These are phyloP conservation scores for Linnemannia elongata DNA, from an alignment of 192 early-diverging fungal genomes.

Conservation along the genomic window DNA sequence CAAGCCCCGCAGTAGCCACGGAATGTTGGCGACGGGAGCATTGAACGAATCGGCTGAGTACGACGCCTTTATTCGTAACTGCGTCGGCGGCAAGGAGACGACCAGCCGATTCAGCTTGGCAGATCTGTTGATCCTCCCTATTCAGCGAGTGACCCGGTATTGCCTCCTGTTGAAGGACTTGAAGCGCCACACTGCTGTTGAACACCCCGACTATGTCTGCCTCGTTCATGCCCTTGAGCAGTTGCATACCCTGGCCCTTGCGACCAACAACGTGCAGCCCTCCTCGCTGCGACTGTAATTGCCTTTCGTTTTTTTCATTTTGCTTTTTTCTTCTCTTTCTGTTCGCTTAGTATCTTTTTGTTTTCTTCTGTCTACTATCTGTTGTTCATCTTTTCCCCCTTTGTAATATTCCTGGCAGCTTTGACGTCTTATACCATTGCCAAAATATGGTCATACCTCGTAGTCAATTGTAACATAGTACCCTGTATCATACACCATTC, in stretches of 20 bases:
- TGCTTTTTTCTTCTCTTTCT: constrained; percentile 1
- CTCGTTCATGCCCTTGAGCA: constrained; percentile 55
- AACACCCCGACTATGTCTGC: constrained; percentile 44
- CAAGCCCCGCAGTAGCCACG: constrained; percentile 32
- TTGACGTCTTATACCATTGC: neutral
- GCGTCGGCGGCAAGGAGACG: constrained; percentile 63
- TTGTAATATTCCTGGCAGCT: neutral
- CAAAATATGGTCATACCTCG: neutral
- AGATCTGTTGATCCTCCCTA: constrained; percentile 83
- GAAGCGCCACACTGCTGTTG: constrained; percentile 42
- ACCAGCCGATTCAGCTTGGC: constrained; percentile 72
- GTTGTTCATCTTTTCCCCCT: neutral
- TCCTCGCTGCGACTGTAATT: constrained; percentile 28
- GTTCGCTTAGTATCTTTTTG: constrained; percentile 2
- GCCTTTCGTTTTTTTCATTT: neutral
- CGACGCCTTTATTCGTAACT: constrained; percentile 39
- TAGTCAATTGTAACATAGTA: constrained; percentile 10
- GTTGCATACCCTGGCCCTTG: constrained; percentile 45
- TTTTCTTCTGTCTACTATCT: neutral
- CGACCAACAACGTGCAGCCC: constrained; percentile 52
- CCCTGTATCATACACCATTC: neutral
- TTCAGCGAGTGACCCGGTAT: constrained; percentile 86
- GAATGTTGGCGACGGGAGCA: neutral
- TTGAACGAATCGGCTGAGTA: neutral
- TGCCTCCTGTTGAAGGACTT: constrained; percentile 73